A percentile compares a stretch with the other conserved stretches of the same genome.
These are phyloP conservation scores for Boechera retrofracta DNA, from an alignment of 345 rosid species.

Conservation along the genomic window DNA sequence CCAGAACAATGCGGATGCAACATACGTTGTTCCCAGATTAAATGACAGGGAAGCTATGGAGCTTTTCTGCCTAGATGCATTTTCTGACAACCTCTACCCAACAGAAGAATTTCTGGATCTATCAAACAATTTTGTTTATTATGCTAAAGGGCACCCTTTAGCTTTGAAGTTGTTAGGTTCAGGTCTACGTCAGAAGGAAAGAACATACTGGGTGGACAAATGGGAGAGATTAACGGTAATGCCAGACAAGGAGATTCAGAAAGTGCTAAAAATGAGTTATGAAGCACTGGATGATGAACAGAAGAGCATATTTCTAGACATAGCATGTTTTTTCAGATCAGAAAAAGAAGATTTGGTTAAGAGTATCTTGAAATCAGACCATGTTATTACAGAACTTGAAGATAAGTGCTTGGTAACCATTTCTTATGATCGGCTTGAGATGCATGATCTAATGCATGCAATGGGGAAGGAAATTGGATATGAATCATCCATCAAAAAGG, in stretches of 20 bases:
- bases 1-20: neutral
- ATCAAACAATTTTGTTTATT: conserved; percentile 19
- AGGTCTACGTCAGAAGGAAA: conserved; percentile 1
- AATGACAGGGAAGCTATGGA: conserved; percentile 34
- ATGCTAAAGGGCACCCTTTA: conserved; percentile 45
- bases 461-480: conserved; percentile 44
- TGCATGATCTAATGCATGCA: conserved; percentile 50
- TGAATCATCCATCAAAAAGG: conserved; percentile 25
- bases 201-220: conserved; percentile 32
- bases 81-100: conserved; percentile 14
- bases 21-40: conserved; percentile 31
- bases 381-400: conserved; percentile 33
- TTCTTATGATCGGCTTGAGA: conserved; percentile 18
- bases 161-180: conserved; percentile 50
- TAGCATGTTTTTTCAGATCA: conserved; percentile 49
- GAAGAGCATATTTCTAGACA: conserved; percentile 48
- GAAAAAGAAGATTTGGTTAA: conserved; percentile 1
- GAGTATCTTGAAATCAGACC: conserved; percentile 28
- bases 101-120: conserved; percentile 18
- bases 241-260: conserved; percentile 39
- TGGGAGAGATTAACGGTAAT: conserved; percentile 18
- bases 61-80: conserved; percentile 37
- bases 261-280: conserved; percentile 37
- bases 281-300: conserved; percentile 37
- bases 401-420: conserved; percentile 43